These are phyloP conservation scores for Iris macrosiphon DNA, from an alignment of 106 monocot species.

Conservation along the genomic window DNA sequence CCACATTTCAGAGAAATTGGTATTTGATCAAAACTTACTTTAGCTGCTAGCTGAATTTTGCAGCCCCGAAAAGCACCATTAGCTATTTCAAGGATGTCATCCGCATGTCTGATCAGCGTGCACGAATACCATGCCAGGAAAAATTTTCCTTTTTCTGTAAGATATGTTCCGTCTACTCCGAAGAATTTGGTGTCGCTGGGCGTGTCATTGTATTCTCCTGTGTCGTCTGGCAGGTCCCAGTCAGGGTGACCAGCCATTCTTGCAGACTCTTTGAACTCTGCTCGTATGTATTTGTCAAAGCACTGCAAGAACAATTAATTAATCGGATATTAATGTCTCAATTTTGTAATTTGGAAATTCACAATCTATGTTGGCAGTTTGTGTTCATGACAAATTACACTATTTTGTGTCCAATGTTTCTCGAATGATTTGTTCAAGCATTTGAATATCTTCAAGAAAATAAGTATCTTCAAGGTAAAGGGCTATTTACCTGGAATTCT, in stretches of 20 bases:
- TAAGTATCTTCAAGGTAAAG: background rate
- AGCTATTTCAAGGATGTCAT: constrained; percentile 45
- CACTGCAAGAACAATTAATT: too few relatives aligned
- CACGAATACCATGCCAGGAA: constrained; percentile 74
- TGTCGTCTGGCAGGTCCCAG: constrained; percentile 53
- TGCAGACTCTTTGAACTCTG: constrained; percentile 36
- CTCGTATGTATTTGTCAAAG: constrained; percentile 45
- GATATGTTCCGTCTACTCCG: constrained; percentile 23
- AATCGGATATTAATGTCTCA: too few relatives aligned
- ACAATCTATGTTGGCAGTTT: too few relatives aligned
- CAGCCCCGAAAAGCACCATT: constrained; percentile 40
- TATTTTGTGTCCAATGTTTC: too few relatives aligned
- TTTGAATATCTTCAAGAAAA: background rate
- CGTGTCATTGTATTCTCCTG: constrained; percentile 52
- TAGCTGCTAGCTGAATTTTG: constrained; percentile 52
- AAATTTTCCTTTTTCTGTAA: constrained; percentile 32
- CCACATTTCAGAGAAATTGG: background rate
- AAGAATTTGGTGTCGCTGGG: constrained; percentile 48
- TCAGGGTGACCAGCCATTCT: constrained; percentile 38
- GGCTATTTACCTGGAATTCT: constrained; percentile 32
- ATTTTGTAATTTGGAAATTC: too few relatives aligned
- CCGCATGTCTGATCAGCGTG: constrained; percentile 47
- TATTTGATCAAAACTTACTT: constrained; percentile 32
- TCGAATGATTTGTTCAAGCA: too few relatives aligned
- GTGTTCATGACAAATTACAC: too few relatives aligned